Base-by-base conservation (phyloP, 163 green algal species). In the Smithsoniella earleae region DNA sequence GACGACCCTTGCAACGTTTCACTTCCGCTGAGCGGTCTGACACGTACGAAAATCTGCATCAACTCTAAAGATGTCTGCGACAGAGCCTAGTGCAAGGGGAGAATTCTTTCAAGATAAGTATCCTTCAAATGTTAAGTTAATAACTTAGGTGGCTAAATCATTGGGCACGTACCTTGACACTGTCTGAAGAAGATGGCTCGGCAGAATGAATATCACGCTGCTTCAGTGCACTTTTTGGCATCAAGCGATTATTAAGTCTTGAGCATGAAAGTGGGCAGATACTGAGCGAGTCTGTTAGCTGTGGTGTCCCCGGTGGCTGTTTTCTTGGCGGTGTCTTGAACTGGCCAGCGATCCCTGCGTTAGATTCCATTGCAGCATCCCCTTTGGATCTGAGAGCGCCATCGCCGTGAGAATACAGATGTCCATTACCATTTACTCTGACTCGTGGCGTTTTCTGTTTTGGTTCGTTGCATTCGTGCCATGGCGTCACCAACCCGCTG, bases 41-140 rank as follows among this genome's bases (percentile, higher is more conserved):
- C 64, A 16, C 64, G 64, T 18, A 74, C 40, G 27, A 45, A 66
- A 62, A 74, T 46, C 62, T 73, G 62, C 62, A 73, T 6, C 62
- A 1, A 8, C 5, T 46, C 6, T n/a, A n/a, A n/a, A n/a, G n/a
- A n/a, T n/a, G n/a, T n/a, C n/a, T n/a, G n/a, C n/a, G n/a, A n/a
- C n/a, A n/a, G n/a, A n/a, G n/a, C n/a, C n/a, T n/a, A n/a, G n/a
- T n/a, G n/a, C n/a, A n/a, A n/a, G n/a, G n/a, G n/a, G n/a, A n/a
- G 18, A 16, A 73, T n/a, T 40, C 20, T 16, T 20, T 37, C 8
- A 73, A 6, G 16, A 13, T 27, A 10, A 27, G 1, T 27, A 64
- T 6, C 6, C 6, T 27, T 64, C 25, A 10, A 0, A 36, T 64
- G 8, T 27, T 10, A 13, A 25, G 1, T 64, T 13, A 36, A 8